Base-by-base conservation (phyloP, 345 rosid species). In the Kandelia obovata region DNA sequence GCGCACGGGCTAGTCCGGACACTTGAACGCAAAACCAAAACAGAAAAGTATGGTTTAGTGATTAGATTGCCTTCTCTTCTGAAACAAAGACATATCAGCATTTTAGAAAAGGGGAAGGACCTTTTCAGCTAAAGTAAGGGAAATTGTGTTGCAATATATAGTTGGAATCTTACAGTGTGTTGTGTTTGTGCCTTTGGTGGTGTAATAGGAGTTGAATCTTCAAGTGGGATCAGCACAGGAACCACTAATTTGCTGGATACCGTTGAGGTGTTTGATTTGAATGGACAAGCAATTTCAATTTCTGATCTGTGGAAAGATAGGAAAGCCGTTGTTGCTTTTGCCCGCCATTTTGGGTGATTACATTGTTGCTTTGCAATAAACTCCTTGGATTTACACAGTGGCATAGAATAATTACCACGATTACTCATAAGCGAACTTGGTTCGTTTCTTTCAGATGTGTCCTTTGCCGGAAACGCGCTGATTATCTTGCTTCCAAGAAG, bases 321-420 rank as follows among this genome's bases (percentile, higher is more conserved):
- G 71, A 94, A 83, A 73, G 88, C 92, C 0, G 90, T 89, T 62
- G 84, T 94, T 39, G 97, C 97, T 2, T 91, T 91, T 75, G 95
- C 96, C 71, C 96, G 97, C 77, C 98, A 91, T 78, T 94, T 94
- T 64, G 97, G 96, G 96, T 89, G 69, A 76, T 77, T 57, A 9
- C 39, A 11, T 27, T 53, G 43, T 19, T 19, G 7, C 28, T 62
- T 23, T 35, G 13, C 9, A 31, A 21, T 13, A 13, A n/a, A 11
- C 26, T 56, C 11, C 59, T 56, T 56, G 7, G 59, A 56, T 56
- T 56, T 56, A 9, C 0, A 15, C 17, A 0, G 17, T 43, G 15
- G 4, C 49, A 43, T 43, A 43, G 49, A 43, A 43, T 13, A 43
- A 43, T 39, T 15, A 13, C 15, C 17, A 13, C 49, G 49, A 43